Evolutionary conservation across 495 filamentous ascomycete genomes (phyloP), one percentile per base, ranked within the genome.

Genomic region (Penicillium psychrofluorescens): DNA sequence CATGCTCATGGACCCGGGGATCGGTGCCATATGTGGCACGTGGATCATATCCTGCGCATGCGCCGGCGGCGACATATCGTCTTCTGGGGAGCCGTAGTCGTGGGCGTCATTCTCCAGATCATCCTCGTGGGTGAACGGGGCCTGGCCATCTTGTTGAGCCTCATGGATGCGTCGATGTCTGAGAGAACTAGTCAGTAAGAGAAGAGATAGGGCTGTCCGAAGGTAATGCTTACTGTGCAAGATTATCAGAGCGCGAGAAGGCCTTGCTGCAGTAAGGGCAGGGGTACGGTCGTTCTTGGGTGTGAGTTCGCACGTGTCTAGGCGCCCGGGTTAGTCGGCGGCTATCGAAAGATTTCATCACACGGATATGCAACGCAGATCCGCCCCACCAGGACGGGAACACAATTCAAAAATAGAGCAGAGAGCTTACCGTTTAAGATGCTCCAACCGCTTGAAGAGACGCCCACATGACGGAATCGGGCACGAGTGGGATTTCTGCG

Each of bases 301-400:
- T 98, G 74, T 98, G 92, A 59, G 92, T 98, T 65, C 92, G 86
- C 66, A 98, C 94, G 76, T 98, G 92, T 73, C 90, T 95, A 70
- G 43, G 54, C 64, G 67, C 61, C 59, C 56, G 64, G 38, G 64
- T 72, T 67, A 84, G 76, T 64, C 64, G 74, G 78, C 70, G 76
- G 68, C 64, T 79, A 76, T 55, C 71, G 58, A 81, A 73, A 76
- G 32, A 34, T 34, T 12, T 61, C 40, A 53, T 53, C 48, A 51
- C 43, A 55, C 35, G 29, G 32, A 39, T 35, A 32, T 34, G 45
- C 44, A 32, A 29, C 51, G 61, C 54, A 58, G 46, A 57, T 57
- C 35, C 35, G 40, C 31, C 37, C 41, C 44, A 51, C 46, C 36
- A 48, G 33, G 43, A 43, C 34, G 15, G 30, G 31, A 27, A 40